Conservation (phyloP, 306 rosid genomes). For the Citrullus amarus region DNA sequence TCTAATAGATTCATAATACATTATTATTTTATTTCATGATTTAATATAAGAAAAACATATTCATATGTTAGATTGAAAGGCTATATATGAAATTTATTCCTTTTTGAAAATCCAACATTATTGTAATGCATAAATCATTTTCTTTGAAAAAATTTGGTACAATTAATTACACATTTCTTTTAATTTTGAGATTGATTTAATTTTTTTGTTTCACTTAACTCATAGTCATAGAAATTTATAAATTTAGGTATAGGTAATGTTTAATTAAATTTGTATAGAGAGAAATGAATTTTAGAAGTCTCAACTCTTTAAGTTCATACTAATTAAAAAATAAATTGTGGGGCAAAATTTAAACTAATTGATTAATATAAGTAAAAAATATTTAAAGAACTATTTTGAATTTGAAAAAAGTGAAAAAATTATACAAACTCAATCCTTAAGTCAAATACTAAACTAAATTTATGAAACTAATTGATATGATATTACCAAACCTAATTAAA, state of each 20-base stretch:
- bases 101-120: not conserved
- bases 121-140: not conserved
- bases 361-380: not conserved
- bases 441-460: not conserved
- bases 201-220: not conserved
- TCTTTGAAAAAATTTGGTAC: not conserved
- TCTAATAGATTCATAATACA: not conserved
- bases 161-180: not conserved
- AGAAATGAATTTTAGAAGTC: too few relatives aligned
- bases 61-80: not conserved
- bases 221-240: not conserved
- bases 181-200: not conserved
- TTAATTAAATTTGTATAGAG: too few relatives aligned
- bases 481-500: too few relatives aligned
- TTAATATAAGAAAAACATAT: not conserved
- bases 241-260: not conserved
- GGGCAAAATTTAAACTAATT: not conserved
- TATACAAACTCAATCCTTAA: not conserved
- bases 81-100: not conserved
- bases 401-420: too few relatives aligned
- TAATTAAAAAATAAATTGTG: not conserved
- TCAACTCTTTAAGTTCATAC: too few relatives aligned
- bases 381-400: not conserved
- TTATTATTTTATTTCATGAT: not conserved
- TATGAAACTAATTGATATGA: too few relatives aligned